Percentiles rank a stretch among this genome's conserved stretches.
Evolutionary conservation across 306 rosid species (phyloP).

Genomic region (Castanospermum australe): DNA sequence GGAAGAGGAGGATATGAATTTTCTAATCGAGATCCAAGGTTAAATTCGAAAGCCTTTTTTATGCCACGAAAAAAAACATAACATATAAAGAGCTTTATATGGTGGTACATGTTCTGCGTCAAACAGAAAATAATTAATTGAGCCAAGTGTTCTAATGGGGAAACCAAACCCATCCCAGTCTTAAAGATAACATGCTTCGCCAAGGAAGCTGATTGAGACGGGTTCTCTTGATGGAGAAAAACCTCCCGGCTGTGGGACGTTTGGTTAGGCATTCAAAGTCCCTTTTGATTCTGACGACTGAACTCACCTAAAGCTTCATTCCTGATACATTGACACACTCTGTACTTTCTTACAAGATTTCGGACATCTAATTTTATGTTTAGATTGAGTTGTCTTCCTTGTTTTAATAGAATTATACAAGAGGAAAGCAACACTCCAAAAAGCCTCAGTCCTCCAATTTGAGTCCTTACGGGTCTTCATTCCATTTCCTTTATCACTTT

Average conservation of each 20-base stretch:
- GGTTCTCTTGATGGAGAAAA: not conserved
- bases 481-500: not conserved
- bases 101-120: constrained; percentile 12
- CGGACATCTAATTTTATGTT: constrained; percentile 2
- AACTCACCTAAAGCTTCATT: not conserved
- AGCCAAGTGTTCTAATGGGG: constrained; percentile 23
- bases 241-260: not conserved
- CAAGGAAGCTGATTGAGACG: constrained; percentile 18
- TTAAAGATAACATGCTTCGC: constrained; percentile 24
- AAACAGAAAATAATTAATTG: constrained; percentile 3
- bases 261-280: constrained; percentile 15
- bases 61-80: not conserved
- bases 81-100: constrained; percentile 1
- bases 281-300: constrained; percentile 15
- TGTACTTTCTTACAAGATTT: not conserved
- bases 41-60: constrained; percentile 19
- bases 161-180: constrained; percentile 18
- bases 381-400: not conserved
- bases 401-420: constrained; percentile 12
- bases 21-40: constrained; percentile 31
- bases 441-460: not conserved
- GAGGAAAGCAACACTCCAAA: not conserved
- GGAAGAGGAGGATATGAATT: constrained; percentile 23
- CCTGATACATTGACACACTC: not conserved
- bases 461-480: not conserved